Percentiles rank a stretch among this genome's conserved stretches.
Conservation (phyloP, 257 asterid genomes). For the Penstemon barbatus region DNA sequence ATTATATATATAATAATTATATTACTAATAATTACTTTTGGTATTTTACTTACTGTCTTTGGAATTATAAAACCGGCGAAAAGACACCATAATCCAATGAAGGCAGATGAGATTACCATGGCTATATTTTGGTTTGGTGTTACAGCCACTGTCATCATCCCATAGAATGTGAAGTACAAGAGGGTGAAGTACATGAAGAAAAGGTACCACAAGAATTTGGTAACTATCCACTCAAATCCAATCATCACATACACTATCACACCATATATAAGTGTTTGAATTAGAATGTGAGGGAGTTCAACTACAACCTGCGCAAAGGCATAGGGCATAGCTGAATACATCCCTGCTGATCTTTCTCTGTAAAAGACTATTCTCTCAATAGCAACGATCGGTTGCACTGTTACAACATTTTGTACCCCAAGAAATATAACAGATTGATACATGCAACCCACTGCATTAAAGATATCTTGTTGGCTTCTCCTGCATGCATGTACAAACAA, state of each 20-base stretch:
- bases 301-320: constrained; percentile 72
- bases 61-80: constrained; percentile 86
- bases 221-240: constrained; percentile 69
- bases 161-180: constrained; percentile 75
- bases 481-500: constrained; percentile 32
- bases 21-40: no score
- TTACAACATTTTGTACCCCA: constrained; percentile 64
- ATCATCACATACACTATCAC: constrained; percentile 74
- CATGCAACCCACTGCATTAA: constrained; percentile 92
- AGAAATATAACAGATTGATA: constrained; percentile 65
- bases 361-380: constrained; percentile 80
- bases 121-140: constrained; percentile 80
- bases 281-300: constrained; percentile 66
- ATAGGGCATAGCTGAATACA: constrained; percentile 84
- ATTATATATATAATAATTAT: no score
- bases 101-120: constrained; percentile 56
- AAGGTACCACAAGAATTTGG: constrained; percentile 71
- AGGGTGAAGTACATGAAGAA: constrained; percentile 79
- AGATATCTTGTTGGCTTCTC: constrained; percentile 55
- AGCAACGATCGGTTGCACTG: constrained; percentile 82
- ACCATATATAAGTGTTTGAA: constrained; percentile 60
- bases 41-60: constrained; percentile 39
- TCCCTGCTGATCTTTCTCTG: constrained; percentile 91
- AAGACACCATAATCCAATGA: constrained; percentile 64
- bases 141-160: constrained; percentile 78